Conservation (phyloP, 495 filamentous ascomycete genomes). For the Penicillium roqueforti region DNA sequence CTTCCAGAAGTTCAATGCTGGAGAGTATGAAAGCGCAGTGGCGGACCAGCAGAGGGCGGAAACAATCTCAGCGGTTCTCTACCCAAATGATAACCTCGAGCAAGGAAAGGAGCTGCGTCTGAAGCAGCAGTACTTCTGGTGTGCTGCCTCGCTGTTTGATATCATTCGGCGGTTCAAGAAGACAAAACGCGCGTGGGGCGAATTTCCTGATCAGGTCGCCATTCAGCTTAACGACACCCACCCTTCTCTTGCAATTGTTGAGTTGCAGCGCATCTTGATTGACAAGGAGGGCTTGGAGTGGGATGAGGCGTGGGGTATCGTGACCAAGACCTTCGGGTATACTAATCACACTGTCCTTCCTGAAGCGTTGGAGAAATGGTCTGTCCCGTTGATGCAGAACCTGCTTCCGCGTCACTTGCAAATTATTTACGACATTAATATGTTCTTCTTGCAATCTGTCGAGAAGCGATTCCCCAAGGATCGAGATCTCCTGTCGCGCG, state of each 20-base stretch:
- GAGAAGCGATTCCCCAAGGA: conserved; percentile 88
- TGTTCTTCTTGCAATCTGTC: conserved; percentile 84
- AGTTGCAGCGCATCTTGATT: conserved; percentile 86
- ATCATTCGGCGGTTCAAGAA: conserved; percentile 99
- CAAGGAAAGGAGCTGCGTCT: conserved; percentile 94
- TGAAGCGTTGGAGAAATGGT: conserved; percentile 98
- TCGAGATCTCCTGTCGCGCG: conserved; percentile 73
- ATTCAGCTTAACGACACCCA: conserved; percentile 99
- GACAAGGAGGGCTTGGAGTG: conserved; percentile 88
- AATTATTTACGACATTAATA: conserved; percentile 98
- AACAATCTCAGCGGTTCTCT: conserved; percentile 95
- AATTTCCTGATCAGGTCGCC: conserved; percentile 91
- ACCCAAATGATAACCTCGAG: conserved; percentile 96
- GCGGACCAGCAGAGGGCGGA: conserved; percentile 93
- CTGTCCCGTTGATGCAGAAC: conserved; percentile 86
- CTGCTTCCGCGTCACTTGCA: conserved; percentile 92
- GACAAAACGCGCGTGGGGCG: conserved; percentile 80
- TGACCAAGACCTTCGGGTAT: conserved; percentile 79
- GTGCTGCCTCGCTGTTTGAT: conserved; percentile 90
- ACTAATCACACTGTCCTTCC: conserved; percentile 98
- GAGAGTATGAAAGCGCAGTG: conserved; percentile 96
- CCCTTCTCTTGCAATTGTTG: conserved; percentile 92
- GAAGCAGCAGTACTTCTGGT: conserved; percentile 99
- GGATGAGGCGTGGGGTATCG: conserved; percentile 88
- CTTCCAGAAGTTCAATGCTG: conserved; percentile 98